Evolutionary conservation across 2,329 filamentous ascomycete genomes (phyloP).

Genomic region (Dryadomyces sulphureus): DNA sequence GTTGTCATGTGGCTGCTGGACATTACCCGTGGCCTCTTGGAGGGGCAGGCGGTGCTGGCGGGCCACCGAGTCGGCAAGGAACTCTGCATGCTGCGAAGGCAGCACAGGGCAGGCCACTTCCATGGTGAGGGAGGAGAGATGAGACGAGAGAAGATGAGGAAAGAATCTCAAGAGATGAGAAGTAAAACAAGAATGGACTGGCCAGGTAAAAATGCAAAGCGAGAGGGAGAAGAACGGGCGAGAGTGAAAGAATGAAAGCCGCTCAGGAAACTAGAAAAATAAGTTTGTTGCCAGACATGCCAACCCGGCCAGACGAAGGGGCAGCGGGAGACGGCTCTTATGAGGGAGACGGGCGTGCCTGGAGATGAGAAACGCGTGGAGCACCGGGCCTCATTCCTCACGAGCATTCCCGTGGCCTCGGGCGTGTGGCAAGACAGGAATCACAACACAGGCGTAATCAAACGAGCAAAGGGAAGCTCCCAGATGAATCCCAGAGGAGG

Average conservation of each 20-base stretch:
- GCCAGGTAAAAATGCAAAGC: neutral
- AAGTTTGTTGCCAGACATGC: neutral
- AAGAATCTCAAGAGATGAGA: neutral
- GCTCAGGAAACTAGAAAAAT: neutral
- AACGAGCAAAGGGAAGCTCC: neutral
- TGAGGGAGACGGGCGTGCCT: neutral
- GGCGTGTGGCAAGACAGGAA: neutral
- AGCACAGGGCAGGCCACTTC: constrained; percentile 29
- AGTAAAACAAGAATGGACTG: constrained; percentile 1
- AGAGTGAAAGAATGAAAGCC: constrained; percentile 1
- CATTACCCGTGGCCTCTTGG: constrained; percentile 36
- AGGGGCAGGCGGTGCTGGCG: constrained; percentile 33
- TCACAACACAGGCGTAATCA: neutral
- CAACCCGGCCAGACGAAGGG: neutral
- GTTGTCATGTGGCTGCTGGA: constrained; percentile 21
- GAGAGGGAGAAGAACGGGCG: neutral
- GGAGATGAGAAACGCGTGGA: neutral
- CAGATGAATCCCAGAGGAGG: no score
- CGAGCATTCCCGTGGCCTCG: no score
- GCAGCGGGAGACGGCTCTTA: neutral
- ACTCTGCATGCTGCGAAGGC: constrained; percentile 33
- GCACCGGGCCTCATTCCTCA: constrained; percentile 3
- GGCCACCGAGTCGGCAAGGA: constrained; percentile 23
- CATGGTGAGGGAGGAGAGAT: constrained; percentile 17
- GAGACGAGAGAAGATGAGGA: neutral